phyloP scores from a whole-genome alignment of 2,329 filamentous ascomycete genomes.

The Colletotrichum euphorbiae region DNA sequence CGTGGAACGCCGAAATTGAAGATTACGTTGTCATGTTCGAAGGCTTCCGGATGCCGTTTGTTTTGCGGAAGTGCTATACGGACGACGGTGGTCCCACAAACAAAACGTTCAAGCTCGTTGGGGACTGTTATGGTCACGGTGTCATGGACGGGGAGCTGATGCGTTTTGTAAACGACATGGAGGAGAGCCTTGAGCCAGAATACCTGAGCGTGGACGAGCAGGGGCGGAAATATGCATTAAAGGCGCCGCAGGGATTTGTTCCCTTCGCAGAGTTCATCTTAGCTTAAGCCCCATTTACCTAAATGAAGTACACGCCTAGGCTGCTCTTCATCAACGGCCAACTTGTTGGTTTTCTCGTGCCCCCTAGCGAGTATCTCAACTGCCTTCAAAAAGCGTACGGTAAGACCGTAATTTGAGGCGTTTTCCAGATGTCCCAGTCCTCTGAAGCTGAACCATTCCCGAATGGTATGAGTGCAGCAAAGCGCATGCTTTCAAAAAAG shows the following conservation, averaged over 20 bases:
- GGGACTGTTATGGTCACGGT: slow-evolving; percentile 22
- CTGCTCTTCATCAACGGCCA: too few relatives aligned
- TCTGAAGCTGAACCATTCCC: slow-evolving; percentile 38
- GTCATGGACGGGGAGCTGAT: slow-evolving; percentile 18
- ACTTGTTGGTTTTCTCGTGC: too few relatives aligned
- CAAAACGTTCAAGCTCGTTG: neutral
- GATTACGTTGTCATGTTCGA: slow-evolving; percentile 49
- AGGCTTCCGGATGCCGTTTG: slow-evolving; percentile 49
- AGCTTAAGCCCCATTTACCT: neutral
- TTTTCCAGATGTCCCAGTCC: slow-evolving; percentile 45
- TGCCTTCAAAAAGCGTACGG: slow-evolving; percentile 8
- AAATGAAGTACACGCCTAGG: too few relatives aligned
- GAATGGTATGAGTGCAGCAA: slow-evolving; percentile 46
- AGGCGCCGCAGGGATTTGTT: slow-evolving; percentile 7
- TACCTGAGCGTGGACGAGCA: neutral
- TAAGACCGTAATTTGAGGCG: slow-evolving; percentile 38
- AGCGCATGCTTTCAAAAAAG: slow-evolving; percentile 35
- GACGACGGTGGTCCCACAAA: neutral
- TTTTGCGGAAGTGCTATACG: slow-evolving; percentile 43
- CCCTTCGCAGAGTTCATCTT: neutral
- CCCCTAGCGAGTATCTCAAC: neutral
- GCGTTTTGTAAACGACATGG: neutral
- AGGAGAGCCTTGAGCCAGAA: neutral
- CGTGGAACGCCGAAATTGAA: slow-evolving; percentile 23
- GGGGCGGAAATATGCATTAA: slow-evolving; percentile 7